Percentiles rank a stretch among this genome's conserved stretches.
Evolutionary conservation across 306 rosid species (phyloP).

Genomic region (Coriaria nepalensis): DNA sequence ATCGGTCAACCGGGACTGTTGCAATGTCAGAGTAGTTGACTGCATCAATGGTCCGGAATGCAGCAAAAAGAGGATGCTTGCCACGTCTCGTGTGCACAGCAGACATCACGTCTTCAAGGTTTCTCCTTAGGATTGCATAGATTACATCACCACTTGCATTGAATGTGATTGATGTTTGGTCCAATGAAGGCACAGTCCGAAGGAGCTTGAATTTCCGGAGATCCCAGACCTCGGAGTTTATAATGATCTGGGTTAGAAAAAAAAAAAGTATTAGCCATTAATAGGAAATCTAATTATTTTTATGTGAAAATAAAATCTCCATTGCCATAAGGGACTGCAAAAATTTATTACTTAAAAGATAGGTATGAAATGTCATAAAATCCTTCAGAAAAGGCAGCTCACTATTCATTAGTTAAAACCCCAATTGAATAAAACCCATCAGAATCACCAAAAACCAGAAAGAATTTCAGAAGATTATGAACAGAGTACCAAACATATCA

Average conservation of each 20-base stretch:
- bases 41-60: slow-evolving; percentile 95
- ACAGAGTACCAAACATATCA: too few relatives aligned
- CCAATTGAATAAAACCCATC: too few relatives aligned
- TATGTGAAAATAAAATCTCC: too few relatives aligned
- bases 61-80: slow-evolving; percentile 77
- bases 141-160: slow-evolving; percentile 94
- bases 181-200: slow-evolving; percentile 88
- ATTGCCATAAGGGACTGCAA: too few relatives aligned
- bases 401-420: too few relatives aligned
- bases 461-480: too few relatives aligned
- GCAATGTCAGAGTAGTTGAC: slow-evolving; percentile 90
- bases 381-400: too few relatives aligned
- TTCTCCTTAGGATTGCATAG: slow-evolving; percentile 87
- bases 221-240: slow-evolving; percentile 99
- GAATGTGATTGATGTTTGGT: slow-evolving; percentile 80
- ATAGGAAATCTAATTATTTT: too few relatives aligned
- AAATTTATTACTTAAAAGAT: too few relatives aligned
- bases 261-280: not conserved
- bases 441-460: too few relatives aligned
- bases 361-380: too few relatives aligned
- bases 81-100: slow-evolving; percentile 71
- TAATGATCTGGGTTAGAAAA: slow-evolving; percentile 58
- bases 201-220: slow-evolving; percentile 75
- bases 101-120: slow-evolving; percentile 90
- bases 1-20: slow-evolving; percentile 77